Percentiles rank a stretch among this genome's conserved stretches.
Evolutionary conservation across 345 rosid genomes (phyloP).

Genomic region (Gossypium thurberi): DNA sequence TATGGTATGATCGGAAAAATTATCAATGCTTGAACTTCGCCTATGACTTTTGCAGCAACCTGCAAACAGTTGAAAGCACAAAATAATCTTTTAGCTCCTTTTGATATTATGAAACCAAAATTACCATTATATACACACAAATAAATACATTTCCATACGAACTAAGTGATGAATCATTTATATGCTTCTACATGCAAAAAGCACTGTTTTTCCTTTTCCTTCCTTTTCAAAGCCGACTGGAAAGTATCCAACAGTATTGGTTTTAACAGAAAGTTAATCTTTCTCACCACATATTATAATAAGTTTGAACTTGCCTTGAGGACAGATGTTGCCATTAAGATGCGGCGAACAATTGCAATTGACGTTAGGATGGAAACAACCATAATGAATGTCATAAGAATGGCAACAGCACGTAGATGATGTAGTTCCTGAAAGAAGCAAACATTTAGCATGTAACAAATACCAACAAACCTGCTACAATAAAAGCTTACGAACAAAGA

Average conservation of each 20-base stretch:
- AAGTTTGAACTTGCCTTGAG: conserved; percentile 62
- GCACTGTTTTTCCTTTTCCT: neutral
- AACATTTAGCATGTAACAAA: conserved; percentile 7
- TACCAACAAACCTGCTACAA: neutral
- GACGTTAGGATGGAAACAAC: conserved; percentile 75
- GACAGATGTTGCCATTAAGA: conserved; percentile 93
- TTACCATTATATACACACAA: neutral
- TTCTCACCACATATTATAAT: neutral
- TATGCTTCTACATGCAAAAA: neutral
- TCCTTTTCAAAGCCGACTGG: neutral
- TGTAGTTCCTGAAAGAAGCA: conserved; percentile 61
- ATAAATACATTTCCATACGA: neutral
- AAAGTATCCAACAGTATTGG: neutral
- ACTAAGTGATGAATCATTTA: neutral
- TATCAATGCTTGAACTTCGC: conserved; percentile 93
- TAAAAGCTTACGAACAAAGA: neutral
- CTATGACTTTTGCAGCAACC: conserved; percentile 97
- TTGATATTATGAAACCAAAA: neutral
- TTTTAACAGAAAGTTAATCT: neutral
- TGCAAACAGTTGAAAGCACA: conserved; percentile 23
- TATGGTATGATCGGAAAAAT: conserved; percentile 83
- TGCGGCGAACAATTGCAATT: conserved; percentile 83
- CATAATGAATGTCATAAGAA: conserved; percentile 77
- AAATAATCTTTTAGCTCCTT: neutral
- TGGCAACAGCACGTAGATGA: conserved; percentile 65